Conservation (phyloP, 768 basidiomycete species). For the Mycena albidolilacea region DNA sequence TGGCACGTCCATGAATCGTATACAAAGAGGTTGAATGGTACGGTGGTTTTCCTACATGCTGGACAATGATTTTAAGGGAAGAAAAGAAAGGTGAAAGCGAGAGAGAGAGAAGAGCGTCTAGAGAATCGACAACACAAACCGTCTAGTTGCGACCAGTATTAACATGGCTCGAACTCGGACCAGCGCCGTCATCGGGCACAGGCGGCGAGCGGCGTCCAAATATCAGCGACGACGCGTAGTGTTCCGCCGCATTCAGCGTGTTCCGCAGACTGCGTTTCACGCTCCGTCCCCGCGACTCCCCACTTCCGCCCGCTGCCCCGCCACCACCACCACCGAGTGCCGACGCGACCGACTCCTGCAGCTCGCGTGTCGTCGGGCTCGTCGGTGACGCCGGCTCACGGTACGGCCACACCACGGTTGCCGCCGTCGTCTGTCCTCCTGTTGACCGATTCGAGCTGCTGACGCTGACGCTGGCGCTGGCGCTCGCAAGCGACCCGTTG, state of each 20-base stretch:
- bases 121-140: neutral
- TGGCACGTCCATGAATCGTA: conserved; percentile 21
- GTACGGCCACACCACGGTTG: conserved; percentile 59
- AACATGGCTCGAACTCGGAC: neutral
- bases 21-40: conserved; percentile 30
- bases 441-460: neutral
- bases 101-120: neutral
- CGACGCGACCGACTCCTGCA: conserved; percentile 56
- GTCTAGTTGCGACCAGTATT: conserved; percentile 14
- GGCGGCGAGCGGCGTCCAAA: conserved; percentile 67
- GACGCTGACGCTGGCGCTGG: neutral
- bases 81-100: neutral
- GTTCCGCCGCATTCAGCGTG: conserved; percentile 79
- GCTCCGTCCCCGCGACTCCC: conserved; percentile 68
- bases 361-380: conserved; percentile 53
- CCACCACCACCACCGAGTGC: conserved; percentile 47
- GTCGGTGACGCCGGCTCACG: conserved; percentile 54
- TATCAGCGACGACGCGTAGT: conserved; percentile 75
- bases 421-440: conserved; percentile 27
- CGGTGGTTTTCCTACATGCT: conserved; percentile 22
- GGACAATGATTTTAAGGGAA: neutral
- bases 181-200: conserved; percentile 23
- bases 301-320: conserved; percentile 63
- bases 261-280: conserved; percentile 77
- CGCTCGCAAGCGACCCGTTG: conserved; percentile 18